Conservation (phyloP, 2,329 filamentous ascomycete species). For the Colletotrichum magnum region DNA sequence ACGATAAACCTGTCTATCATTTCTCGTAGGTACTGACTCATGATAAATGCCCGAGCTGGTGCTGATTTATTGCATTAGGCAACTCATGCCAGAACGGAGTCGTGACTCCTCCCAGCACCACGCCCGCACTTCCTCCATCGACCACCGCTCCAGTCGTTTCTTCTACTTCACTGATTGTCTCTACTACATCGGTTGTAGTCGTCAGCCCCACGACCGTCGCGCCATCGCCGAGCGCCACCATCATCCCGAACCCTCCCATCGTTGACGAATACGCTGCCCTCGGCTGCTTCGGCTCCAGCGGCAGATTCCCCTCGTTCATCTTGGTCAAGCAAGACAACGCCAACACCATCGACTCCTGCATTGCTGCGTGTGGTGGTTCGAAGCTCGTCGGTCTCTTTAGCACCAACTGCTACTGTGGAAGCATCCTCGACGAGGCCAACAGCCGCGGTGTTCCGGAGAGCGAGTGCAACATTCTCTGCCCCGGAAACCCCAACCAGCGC, state of each 20-base stretch:
- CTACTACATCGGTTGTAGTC: not conserved
- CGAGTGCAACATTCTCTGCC: constrained; percentile 47
- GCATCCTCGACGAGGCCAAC: constrained; percentile 28
- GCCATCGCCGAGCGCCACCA: not conserved
- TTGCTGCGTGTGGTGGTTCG: constrained; percentile 41
- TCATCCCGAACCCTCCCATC: constrained; percentile 37
- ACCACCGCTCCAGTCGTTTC: not conserved
- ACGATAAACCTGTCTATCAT: constrained; percentile 1
- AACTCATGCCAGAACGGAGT: not conserved
- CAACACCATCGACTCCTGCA: constrained; percentile 48
- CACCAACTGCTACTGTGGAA: constrained; percentile 50
- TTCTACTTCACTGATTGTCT: not conserved
- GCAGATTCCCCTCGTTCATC: constrained; percentile 45
- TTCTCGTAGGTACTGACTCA: constrained; percentile 22
- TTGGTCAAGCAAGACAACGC: constrained; percentile 39
- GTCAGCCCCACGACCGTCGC: not conserved
- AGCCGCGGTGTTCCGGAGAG: constrained; percentile 34
- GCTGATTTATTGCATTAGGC: not conserved
- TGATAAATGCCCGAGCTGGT: not conserved
- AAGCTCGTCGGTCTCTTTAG: constrained; percentile 47
- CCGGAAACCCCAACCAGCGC: constrained; percentile 43
- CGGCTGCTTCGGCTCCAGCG: constrained; percentile 46
- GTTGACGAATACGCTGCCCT: constrained; percentile 44
- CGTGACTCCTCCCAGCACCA: not conserved
- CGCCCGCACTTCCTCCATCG: too few relatives aligned